These are phyloP conservation scores for Paramecium primaurelia DNA, from an alignment of 73 alveolate species.

Conservation along the genomic window DNA sequence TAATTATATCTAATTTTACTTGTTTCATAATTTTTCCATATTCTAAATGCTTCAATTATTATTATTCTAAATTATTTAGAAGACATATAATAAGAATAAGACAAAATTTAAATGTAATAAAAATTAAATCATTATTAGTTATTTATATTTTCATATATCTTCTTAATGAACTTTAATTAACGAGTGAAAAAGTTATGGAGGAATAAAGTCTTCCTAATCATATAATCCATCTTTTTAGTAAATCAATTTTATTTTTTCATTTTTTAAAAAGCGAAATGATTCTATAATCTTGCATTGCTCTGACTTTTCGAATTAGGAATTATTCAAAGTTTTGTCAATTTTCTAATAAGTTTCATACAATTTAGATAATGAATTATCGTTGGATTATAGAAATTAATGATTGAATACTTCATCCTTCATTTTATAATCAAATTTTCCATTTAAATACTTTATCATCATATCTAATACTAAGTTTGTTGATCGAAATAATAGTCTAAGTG, in stretches of 20 bases:
- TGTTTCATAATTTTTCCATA: neutral
- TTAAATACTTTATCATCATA: neutral
- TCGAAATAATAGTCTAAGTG: neutral
- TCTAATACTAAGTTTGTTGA: neutral
- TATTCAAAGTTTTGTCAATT: neutral
- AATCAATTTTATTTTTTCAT: neutral
- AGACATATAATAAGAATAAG: neutral
- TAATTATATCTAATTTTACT: neutral
- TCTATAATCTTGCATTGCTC: neutral
- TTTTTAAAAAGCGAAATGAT: neutral
- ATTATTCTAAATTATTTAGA: neutral
- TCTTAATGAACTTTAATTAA: neutral
- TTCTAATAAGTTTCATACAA: neutral
- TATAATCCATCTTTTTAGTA: neutral
- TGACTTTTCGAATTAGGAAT: neutral
- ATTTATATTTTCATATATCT: neutral
- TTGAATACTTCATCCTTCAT: neutral
- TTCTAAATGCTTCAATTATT: neutral
- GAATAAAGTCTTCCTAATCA: neutral
- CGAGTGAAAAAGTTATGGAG: neutral
- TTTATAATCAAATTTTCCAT: slow-evolving; percentile 12
- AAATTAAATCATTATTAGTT: neutral
- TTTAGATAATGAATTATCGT: neutral
- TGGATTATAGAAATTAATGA: neutral
- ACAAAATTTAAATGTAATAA: neutral